Conservation (phyloP, 2,329 filamentous ascomycete genomes). For the Diaporthe sp. region DNA sequence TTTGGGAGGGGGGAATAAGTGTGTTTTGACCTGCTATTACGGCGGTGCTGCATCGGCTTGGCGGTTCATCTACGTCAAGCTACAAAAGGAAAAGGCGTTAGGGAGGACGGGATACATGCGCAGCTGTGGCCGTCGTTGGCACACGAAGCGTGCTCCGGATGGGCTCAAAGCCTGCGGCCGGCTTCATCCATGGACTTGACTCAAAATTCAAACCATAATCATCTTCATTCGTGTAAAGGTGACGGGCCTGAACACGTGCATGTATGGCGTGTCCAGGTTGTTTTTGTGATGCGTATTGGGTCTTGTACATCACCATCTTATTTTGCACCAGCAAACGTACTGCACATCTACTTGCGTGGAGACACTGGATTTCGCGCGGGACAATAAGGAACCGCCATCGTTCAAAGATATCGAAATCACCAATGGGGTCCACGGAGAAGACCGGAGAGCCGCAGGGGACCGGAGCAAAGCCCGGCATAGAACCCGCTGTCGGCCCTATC, state of each 20-base stretch:
- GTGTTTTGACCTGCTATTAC: neutral
- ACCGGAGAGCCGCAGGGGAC: neutral
- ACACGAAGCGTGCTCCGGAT: neutral
- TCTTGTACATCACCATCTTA: neutral
- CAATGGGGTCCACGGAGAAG: neutral
- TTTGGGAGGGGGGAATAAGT: conserved; percentile 66
- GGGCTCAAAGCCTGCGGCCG: neutral
- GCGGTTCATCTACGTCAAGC: neutral
- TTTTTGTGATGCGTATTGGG: neutral
- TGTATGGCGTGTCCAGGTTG: neutral
- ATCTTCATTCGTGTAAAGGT: neutral
- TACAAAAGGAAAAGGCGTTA: conserved; percentile 15
- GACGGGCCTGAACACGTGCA: neutral
- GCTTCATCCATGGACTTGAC: neutral
- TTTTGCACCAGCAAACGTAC: neutral
- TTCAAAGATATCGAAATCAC: neutral
- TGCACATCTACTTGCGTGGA: neutral
- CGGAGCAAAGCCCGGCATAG: neutral
- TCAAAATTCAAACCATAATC: neutral
- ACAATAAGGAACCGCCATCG: neutral
- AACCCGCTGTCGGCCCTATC: too few species aligned
- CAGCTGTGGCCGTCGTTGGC: too few species aligned
- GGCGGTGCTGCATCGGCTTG: neutral
- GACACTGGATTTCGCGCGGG: neutral
- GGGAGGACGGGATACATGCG: neutral